A percentile compares a stretch with the other conserved stretches of the same genome.
phyloP scores from a whole-genome alignment of 75 land plant species.

The Cryptomeria japonica region DNA sequence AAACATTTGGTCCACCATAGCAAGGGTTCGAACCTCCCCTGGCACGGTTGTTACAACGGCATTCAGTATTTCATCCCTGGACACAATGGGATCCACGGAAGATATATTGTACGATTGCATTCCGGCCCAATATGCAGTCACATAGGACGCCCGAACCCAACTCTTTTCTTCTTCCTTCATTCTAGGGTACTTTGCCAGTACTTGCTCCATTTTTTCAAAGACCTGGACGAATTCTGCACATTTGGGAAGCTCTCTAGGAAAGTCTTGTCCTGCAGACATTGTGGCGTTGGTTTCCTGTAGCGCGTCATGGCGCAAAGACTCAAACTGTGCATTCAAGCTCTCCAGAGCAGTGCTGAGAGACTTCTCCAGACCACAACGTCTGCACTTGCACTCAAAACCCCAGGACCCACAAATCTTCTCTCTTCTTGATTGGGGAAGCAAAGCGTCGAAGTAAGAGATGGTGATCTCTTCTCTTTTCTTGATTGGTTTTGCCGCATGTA shows the following conservation, averaged over 20 bases:
- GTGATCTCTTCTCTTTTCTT: constrained; percentile 19
- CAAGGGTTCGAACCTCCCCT: background rate
- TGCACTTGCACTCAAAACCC: constrained; percentile 42
- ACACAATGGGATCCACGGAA: background rate
- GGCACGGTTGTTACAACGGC: constrained; percentile 15
- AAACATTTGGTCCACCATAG: background rate
- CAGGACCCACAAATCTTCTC: constrained; percentile 19
- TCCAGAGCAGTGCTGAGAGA: background rate
- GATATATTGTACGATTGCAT: background rate
- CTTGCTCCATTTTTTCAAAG: background rate
- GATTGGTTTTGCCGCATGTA: constrained; percentile 15
- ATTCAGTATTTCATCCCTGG: background rate
- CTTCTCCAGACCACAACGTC: constrained; percentile 20
- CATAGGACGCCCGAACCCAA: background rate
- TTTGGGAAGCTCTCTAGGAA: background rate
- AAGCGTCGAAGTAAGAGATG: constrained; percentile 27
- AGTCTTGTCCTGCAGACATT: background rate
- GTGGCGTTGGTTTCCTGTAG: background rate
- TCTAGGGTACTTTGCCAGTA: background rate
- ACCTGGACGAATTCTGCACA: background rate
- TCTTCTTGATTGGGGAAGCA: constrained; percentile 24
- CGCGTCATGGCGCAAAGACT: background rate
- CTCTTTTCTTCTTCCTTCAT: background rate
- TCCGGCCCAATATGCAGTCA: background rate
- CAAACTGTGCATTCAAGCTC: background rate